Conservation (phyloP, 225 moss, liverwort and hornwort species). For the Physcomitrellopsis africana region DNA sequence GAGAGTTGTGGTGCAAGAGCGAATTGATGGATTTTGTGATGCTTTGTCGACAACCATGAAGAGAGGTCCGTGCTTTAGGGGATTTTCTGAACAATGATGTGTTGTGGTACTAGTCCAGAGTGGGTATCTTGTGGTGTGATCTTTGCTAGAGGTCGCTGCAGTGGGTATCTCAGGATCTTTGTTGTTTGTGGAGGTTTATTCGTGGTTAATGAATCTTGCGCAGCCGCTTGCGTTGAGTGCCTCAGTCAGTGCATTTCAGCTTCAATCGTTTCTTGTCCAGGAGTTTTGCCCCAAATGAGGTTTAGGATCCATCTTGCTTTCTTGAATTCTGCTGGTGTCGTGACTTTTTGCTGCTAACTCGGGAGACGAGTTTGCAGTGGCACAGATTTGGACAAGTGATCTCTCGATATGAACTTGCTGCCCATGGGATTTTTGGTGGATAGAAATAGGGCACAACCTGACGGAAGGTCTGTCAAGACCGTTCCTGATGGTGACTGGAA, state of each 20-base stretch:
- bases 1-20: constrained; percentile 15
- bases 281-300: too few relatives aligned
- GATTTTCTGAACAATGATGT: constrained; percentile 14
- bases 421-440: constrained; percentile 28
- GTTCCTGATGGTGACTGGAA: constrained; percentile 25
- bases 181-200: neutral
- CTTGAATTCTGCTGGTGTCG: neutral
- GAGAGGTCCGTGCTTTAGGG: constrained; percentile 46
- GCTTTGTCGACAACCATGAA: constrained; percentile 46
- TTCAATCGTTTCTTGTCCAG: neutral
- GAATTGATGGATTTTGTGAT: constrained; percentile 49
- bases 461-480: constrained; percentile 6
- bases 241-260: constrained; percentile 6
- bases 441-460: too few relatives aligned
- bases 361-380: neutral
- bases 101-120: constrained; percentile 19
- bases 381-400: neutral
- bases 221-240: constrained; percentile 21
- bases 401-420: constrained; percentile 9
- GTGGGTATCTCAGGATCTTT: neutral
- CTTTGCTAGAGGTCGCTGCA: neutral
- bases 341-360: constrained; percentile 28
- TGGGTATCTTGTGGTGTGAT: neutral
- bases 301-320: neutral
- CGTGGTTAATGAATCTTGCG: constrained; percentile 11